Evolutionary conservation across 2,329 filamentous ascomycete genomes (phyloP).

Genomic region (Lecanicillium sp.): DNA sequence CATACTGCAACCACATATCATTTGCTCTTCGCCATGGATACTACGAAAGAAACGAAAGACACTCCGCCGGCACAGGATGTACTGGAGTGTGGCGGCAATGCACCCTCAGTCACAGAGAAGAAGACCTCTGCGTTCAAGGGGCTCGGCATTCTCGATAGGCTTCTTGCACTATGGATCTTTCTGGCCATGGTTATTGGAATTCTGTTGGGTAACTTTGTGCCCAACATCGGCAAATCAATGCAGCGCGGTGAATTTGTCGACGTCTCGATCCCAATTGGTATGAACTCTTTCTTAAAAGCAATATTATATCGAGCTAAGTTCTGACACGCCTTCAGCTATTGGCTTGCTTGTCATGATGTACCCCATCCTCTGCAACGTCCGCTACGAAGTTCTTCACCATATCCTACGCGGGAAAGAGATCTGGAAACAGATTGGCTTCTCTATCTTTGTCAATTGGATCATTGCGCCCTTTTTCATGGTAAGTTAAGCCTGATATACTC

Average conservation of each 20-base stretch:
- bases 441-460: constrained; percentile 68
- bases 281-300: constrained; percentile 13
- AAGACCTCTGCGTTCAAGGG: constrained; percentile 37
- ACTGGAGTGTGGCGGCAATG: not conserved
- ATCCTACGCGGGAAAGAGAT: constrained; percentile 51
- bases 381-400: constrained; percentile 62
- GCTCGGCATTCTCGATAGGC: constrained; percentile 49
- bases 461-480: constrained; percentile 70
- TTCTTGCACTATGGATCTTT: constrained; percentile 62
- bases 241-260: constrained; percentile 61
- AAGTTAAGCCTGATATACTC: not conserved
- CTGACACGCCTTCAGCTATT: constrained; percentile 42
- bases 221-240: constrained; percentile 48
- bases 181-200: constrained; percentile 67
- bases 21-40: not conserved
- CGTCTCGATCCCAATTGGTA: constrained; percentile 53
- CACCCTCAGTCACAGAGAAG: not conserved
- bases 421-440: constrained; percentile 67
- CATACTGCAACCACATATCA: too few species aligned
- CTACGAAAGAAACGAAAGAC: not conserved
- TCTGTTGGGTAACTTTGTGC: constrained; percentile 62
- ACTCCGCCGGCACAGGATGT: not conserved
- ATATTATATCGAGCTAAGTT: not conserved
- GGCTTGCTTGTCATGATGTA: constrained; percentile 81
- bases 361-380: constrained; percentile 72